These are phyloP conservation scores for Verticillium zaregamsianum DNA, from an alignment of 2,329 filamentous ascomycete genomes.

Conservation along the genomic window DNA sequence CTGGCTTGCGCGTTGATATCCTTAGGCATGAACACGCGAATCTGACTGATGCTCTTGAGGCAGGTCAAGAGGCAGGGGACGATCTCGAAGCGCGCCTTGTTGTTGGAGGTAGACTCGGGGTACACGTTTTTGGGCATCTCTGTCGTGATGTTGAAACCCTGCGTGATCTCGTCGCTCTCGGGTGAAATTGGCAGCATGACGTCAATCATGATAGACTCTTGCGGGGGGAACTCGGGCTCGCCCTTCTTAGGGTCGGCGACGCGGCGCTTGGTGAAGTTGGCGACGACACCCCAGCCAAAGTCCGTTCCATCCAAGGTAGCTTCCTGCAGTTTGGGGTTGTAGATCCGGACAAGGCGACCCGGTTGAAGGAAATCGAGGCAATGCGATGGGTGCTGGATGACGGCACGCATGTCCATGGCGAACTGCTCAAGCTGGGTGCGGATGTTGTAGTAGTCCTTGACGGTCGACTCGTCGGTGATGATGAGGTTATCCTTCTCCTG, in stretches of 20 bases:
- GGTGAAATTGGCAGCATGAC: slow-evolving; percentile 64
- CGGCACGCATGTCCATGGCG: slow-evolving; percentile 81
- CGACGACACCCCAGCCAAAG: slow-evolving; percentile 91
- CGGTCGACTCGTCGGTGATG: slow-evolving; percentile 80
- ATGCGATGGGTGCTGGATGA: slow-evolving; percentile 89
- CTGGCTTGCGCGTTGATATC: slow-evolving; percentile 67
- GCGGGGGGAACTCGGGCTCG: slow-evolving; percentile 63
- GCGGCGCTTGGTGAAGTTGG: slow-evolving; percentile 66
- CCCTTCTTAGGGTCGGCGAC: slow-evolving; percentile 53
- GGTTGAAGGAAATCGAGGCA: slow-evolving; percentile 79
- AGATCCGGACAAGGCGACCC: slow-evolving; percentile 84
- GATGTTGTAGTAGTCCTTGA: slow-evolving; percentile 92
- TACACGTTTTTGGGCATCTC: slow-evolving; percentile 64
- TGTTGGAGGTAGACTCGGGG: slow-evolving; percentile 51
- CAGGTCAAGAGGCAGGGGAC: slow-evolving; percentile 84
- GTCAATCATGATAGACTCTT: slow-evolving; percentile 79
- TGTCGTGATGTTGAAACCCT: slow-evolving; percentile 24
- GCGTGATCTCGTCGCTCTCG: slow-evolving; percentile 41
- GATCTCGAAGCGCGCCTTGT: slow-evolving; percentile 70
- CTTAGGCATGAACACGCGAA: slow-evolving; percentile 78
- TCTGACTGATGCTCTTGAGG: slow-evolving; percentile 77
- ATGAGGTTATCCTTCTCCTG: slow-evolving; percentile 66
- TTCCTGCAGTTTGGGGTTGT: slow-evolving; percentile 52
- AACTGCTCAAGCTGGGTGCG: slow-evolving; percentile 80
- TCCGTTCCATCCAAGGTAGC: slow-evolving; percentile 54